These are phyloP conservation scores for Neonectria coccinea DNA, from an alignment of 2,329 filamentous ascomycete species.

Conservation along the genomic window DNA sequence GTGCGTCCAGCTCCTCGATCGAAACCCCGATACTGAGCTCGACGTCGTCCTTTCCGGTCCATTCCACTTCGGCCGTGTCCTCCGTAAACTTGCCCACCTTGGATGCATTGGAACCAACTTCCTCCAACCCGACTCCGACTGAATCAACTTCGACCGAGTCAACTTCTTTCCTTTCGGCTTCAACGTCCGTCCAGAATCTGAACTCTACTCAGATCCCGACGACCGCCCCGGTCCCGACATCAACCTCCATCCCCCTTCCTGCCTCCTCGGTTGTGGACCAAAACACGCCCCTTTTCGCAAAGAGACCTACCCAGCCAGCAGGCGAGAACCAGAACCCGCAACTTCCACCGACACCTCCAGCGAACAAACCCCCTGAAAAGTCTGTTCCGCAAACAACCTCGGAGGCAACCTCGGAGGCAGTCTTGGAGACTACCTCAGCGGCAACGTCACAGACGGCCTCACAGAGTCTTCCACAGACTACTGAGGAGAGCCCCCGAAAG, in stretches of 20 bases:
- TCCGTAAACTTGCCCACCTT: background rate
- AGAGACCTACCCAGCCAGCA: conserved; percentile 1
- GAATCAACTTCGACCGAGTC: conserved; percentile 27
- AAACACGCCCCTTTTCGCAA: conserved; percentile 18
- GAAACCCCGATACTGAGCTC: background rate
- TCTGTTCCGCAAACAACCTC: conserved; percentile 2
- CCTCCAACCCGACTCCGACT: conserved; percentile 2
- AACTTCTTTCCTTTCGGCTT: conserved; percentile 16
- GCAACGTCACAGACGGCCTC: conserved; percentile 3
- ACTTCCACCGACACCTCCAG: background rate
- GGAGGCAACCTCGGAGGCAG: background rate
- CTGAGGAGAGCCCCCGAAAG: conserved; percentile 19
- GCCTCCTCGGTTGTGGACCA: conserved; percentile 2
- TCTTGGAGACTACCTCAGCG: background rate
- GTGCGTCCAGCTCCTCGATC: conserved; percentile 22
- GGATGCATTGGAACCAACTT: background rate
- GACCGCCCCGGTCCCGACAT: background rate
- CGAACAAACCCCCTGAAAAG: background rate
- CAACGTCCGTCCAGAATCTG: conserved; percentile 15
- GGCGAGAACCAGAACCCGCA: background rate
- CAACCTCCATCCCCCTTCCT: conserved; percentile 25
- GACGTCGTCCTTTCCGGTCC: background rate
- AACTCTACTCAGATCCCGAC: background rate
- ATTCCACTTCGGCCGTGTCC: conserved; percentile 2
- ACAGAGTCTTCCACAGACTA: background rate